Percentiles rank a stretch among this genome's conserved stretches.
Conservation (phyloP, 345 rosid species). For the Balakata baccata region DNA sequence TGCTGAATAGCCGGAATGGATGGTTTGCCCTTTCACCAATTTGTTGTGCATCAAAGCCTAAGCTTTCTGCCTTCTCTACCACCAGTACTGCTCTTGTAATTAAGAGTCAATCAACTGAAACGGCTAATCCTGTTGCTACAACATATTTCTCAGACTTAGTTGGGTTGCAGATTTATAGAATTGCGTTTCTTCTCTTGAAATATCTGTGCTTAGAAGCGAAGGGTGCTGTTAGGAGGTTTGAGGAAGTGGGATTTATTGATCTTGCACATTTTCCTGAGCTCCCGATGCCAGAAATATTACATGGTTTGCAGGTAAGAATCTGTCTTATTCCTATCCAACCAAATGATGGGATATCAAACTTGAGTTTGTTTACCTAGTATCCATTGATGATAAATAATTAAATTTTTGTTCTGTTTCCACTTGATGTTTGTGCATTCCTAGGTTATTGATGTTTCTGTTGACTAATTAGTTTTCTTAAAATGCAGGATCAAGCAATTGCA, state of each 20-base stretch:
- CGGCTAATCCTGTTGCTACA: constrained; percentile 35
- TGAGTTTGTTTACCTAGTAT: neutral
- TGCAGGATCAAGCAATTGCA: constrained; percentile 76
- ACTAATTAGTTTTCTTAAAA: constrained; percentile 1
- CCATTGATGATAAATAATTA: constrained; percentile 5
- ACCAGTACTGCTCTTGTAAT: constrained; percentile 42
- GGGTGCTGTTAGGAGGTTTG: constrained; percentile 78
- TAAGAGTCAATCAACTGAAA: constrained; percentile 49
- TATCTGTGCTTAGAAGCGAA: constrained; percentile 83
- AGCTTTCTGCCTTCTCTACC: constrained; percentile 37
- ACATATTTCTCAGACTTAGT: constrained; percentile 73
- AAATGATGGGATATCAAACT: neutral
- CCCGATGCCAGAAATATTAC: constrained; percentile 92
- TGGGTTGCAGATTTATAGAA: constrained; percentile 74
- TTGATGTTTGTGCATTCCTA: neutral
- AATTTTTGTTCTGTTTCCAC: neutral
- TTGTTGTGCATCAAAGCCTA: constrained; percentile 48
- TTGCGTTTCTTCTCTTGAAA: constrained; percentile 65
- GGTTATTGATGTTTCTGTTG: neutral
- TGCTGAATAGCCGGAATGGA: constrained; percentile 62
- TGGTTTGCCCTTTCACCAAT: constrained; percentile 83
- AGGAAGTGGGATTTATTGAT: constrained; percentile 79
- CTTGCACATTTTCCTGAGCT: constrained; percentile 89
- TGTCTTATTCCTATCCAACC: neutral
- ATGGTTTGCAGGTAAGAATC: constrained; percentile 71